Evolutionary conservation across 1,284 basidiomycete genomes (phyloP).

Genomic region (Apiotrichum laibachii): DNA sequence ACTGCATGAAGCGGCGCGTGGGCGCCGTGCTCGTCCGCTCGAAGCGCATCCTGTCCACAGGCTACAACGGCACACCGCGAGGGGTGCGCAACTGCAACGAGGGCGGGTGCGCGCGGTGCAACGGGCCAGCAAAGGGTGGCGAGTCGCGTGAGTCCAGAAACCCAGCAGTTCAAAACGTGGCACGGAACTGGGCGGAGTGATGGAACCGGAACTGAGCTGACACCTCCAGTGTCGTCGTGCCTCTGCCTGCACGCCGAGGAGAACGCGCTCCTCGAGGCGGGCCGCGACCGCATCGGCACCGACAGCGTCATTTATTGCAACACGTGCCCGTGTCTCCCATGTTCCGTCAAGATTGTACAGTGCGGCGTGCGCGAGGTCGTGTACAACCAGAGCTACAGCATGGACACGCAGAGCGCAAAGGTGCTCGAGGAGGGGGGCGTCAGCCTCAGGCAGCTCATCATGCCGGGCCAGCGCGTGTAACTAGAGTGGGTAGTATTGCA

Average conservation of each 20-base stretch:
- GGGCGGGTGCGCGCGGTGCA: constrained; percentile 78
- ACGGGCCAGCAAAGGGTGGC: constrained; percentile 58
- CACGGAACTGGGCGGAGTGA: too few species aligned
- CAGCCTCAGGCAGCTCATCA: constrained; percentile 61
- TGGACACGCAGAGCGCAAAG: constrained; percentile 79
- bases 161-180: not conserved
- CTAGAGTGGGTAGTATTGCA: not conserved
- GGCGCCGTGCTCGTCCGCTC: constrained; percentile 82
- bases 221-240: constrained; percentile 65
- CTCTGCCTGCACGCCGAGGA: constrained; percentile 97
- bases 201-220: not conserved
- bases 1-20: constrained; percentile 96
- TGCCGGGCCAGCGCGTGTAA: constrained; percentile 27
- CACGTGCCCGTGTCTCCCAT: constrained; percentile 86
- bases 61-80: constrained; percentile 96
- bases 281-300: constrained; percentile 74
- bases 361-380: constrained; percentile 89
- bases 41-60: constrained; percentile 87
- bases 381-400: constrained; percentile 92
- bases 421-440: constrained; percentile 77
- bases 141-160: constrained; percentile 52
- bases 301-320: constrained; percentile 88
- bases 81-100: constrained; percentile 85
- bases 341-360: constrained; percentile 92
- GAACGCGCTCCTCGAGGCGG: constrained; percentile 92